Conservation (phyloP, 805 yeast species). For the Ogataea chonburiensis region DNA sequence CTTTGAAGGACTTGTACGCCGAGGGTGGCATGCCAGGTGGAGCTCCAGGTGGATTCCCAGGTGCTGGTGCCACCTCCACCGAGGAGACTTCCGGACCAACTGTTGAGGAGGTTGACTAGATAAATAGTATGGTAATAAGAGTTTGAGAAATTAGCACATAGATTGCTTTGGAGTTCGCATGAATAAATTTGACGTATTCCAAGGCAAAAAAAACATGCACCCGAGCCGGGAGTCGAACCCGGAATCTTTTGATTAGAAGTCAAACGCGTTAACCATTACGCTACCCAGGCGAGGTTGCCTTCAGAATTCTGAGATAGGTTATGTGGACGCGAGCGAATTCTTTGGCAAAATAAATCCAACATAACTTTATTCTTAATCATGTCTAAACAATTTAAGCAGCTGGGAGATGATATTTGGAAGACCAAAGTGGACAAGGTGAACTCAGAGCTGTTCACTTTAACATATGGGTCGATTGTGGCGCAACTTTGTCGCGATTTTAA, state of each 20-base stretch:
- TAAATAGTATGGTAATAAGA: constrained; percentile 10
- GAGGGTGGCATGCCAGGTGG: constrained; percentile 83
- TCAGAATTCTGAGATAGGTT: neutral
- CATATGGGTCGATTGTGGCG: constrained; percentile 91
- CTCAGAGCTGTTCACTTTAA: constrained; percentile 89
- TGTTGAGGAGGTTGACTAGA: constrained; percentile 77
- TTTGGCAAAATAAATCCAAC: constrained; percentile 1
- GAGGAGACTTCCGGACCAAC: constrained; percentile 57
- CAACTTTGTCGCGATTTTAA: constrained; percentile 84
- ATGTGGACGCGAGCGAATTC: neutral
- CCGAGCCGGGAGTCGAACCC: constrained; percentile 60
- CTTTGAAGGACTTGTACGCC: constrained; percentile 94
- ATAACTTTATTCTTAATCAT: constrained; percentile 9
- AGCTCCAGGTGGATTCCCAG: constrained; percentile 35
- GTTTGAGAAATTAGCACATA: neutral
- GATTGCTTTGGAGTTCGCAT: too few species aligned
- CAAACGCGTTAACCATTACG: constrained; percentile 69
- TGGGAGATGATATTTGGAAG: constrained; percentile 93
- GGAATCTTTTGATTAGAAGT: constrained; percentile 65
- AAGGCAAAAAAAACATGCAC: constrained; percentile 18
- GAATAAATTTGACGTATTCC: too few species aligned
- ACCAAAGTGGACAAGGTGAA: constrained; percentile 83
- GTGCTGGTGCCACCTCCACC: constrained; percentile 29
- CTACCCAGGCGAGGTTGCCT: constrained; percentile 20
- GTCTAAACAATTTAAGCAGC: constrained; percentile 42